Evolutionary conservation across 306 rosid genomes (phyloP).

Genomic region (Crotalaria pallida): DNA sequence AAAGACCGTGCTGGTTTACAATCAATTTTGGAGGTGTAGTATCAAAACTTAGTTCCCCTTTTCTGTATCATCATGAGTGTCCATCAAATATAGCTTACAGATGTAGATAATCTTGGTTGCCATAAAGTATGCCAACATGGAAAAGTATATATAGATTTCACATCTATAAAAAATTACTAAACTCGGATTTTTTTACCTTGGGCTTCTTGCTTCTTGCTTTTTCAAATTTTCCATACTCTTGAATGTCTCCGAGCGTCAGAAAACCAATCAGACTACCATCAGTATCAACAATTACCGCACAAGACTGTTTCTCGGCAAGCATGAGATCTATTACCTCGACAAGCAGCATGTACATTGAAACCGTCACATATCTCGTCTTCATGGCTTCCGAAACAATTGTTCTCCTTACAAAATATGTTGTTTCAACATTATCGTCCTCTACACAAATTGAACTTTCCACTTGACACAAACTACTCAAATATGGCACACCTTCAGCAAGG

Average conservation of each 20-base stretch:
- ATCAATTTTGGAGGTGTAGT: background rate
- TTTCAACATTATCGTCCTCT: slow-evolving; percentile 40
- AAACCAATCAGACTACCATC: slow-evolving; percentile 66
- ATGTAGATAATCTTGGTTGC: slow-evolving; percentile 1
- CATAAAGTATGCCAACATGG: background rate
- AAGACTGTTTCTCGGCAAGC: slow-evolving; percentile 83
- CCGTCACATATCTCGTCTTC: slow-evolving; percentile 71
- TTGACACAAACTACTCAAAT: slow-evolving; percentile 51
- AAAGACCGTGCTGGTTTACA: slow-evolving; percentile 14
- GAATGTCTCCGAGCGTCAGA: slow-evolving; percentile 67
- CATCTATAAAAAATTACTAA: slow-evolving; percentile 13
- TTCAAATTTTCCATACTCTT: slow-evolving; percentile 53
- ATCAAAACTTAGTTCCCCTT: background rate
- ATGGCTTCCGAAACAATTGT: slow-evolving; percentile 80
- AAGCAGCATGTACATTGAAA: slow-evolving; percentile 56
- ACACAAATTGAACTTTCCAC: slow-evolving; percentile 71
- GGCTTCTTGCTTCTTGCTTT: slow-evolving; percentile 46
- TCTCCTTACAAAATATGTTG: slow-evolving; percentile 36
- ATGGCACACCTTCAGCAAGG: slow-evolving; percentile 29
- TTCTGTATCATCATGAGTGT: slow-evolving; percentile 5
- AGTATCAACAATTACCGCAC: slow-evolving; percentile 71
- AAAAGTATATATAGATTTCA: slow-evolving; percentile 8
- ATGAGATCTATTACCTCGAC: slow-evolving; percentile 70
- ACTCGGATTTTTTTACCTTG: slow-evolving; percentile 46
- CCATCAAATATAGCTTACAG: background rate